A percentile compares a stretch with the other conserved stretches of the same genome.
Evolutionary conservation across 306 rosid genomes (phyloP).

Genomic region (Albizia julibrissin): DNA sequence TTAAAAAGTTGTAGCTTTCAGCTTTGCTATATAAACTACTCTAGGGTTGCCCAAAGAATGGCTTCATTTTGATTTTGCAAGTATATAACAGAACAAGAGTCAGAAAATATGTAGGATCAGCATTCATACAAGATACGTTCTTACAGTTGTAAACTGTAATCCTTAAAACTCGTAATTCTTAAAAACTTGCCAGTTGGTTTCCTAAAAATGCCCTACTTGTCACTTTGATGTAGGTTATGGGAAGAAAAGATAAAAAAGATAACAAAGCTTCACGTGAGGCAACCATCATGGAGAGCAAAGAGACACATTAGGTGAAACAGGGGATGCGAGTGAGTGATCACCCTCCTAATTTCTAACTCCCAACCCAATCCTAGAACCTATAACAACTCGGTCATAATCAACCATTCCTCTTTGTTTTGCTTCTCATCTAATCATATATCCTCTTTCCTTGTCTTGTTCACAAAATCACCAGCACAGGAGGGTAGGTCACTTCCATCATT

Average conservation of each 20-base stretch:
- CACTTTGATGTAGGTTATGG: background rate
- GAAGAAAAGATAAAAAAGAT: background rate
- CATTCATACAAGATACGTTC: background rate
- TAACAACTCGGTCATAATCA: background rate
- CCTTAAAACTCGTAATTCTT: too few relatives aligned
- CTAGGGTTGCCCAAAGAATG: background rate
- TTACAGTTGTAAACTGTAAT: too few relatives aligned
- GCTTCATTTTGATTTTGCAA: background rate
- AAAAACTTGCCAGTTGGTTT: background rate
- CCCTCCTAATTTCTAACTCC: background rate
- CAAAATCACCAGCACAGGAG: slow-evolving; percentile 35
- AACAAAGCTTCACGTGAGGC: background rate
- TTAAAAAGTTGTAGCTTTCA: background rate
- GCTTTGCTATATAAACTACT: background rate
- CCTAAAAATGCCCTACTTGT: background rate
- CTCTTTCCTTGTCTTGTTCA: slow-evolving; percentile 23
- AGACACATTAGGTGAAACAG: background rate
- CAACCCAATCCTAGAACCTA: background rate
- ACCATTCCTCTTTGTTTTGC: background rate
- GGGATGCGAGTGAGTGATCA: background rate
- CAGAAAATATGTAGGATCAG: background rate
- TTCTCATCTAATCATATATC: background rate
- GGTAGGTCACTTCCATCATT: slow-evolving; percentile 28
- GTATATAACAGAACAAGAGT: background rate
- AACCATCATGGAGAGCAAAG: background rate